phyloP scores from a whole-genome alignment of 371 early-diverging fungal species.

The Mortierella sp. region DNA sequence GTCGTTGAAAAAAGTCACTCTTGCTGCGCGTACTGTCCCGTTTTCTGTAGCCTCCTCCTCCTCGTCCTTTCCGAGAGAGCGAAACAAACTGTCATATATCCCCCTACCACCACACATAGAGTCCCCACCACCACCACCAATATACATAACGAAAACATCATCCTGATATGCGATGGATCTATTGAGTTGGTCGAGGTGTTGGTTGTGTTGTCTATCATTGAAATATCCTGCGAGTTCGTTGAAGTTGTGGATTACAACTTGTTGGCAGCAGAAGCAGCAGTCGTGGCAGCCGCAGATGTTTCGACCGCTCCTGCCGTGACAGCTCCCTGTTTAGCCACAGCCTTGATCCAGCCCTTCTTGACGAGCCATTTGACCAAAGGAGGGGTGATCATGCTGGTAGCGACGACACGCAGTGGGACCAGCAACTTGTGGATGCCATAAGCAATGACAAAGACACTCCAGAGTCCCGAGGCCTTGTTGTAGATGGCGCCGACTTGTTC shows the following conservation, averaged over 20 bases:
- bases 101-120: too few species aligned
- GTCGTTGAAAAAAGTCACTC: neutral
- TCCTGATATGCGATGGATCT: too few species aligned
- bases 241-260: conserved; percentile 4
- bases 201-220: neutral
- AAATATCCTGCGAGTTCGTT: neutral
- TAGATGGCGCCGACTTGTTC: conserved; percentile 39
- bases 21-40: neutral
- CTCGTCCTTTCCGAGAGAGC: too few species aligned
- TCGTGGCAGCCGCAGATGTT: neutral
- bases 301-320: too few species aligned
- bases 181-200: too few species aligned
- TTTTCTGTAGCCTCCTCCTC: neutral
- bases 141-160: too few species aligned
- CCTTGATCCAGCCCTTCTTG: conserved; percentile 54
- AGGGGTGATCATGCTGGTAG: conserved; percentile 56
- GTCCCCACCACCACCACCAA: too few species aligned
- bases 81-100: too few species aligned
- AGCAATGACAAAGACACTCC: conserved; percentile 57
- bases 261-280: conserved; percentile 4
- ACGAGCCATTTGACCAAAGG: conserved; percentile 54
- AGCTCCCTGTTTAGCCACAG: conserved; percentile 24
- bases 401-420: conserved; percentile 56
- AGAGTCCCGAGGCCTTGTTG: conserved; percentile 46
- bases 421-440: conserved; percentile 59